Evolutionary conservation across 179 eudicot genomes (phyloP).

Genomic region (Spinacia oleracea): DNA sequence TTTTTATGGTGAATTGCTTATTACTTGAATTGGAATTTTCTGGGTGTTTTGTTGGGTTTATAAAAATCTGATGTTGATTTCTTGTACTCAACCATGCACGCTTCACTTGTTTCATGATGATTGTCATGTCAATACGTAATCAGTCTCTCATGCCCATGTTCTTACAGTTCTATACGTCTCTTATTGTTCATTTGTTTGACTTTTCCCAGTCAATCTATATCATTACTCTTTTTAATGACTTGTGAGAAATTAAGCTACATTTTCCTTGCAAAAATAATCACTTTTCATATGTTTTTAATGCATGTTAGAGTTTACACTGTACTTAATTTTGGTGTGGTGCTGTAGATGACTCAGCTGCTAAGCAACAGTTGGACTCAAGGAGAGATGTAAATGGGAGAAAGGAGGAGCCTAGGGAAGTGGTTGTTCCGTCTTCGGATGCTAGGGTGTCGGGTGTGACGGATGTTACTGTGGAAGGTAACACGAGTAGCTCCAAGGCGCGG

Average conservation of each 20-base stretch:
- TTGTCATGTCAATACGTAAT: constrained; percentile 9
- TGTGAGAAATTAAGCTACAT: not conserved
- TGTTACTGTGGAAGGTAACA: constrained; percentile 29
- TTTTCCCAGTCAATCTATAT: not conserved
- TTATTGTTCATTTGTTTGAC: constrained; percentile 6
- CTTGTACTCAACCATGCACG: constrained; percentile 10
- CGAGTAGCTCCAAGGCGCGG: constrained; percentile 38
- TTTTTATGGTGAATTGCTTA: not conserved
- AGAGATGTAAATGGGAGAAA: constrained; percentile 18
- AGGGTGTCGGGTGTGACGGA: constrained; percentile 21
- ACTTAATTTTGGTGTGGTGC: constrained; percentile 2
- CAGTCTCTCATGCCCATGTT: not conserved
- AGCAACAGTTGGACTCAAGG: constrained; percentile 25
- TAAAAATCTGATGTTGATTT: not conserved
- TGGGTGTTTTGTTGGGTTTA: not conserved
- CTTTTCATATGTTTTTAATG: not conserved
- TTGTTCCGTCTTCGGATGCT: constrained; percentile 19
- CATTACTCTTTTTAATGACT: not conserved
- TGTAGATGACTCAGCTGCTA: constrained; percentile 24
- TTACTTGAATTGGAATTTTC: not conserved
- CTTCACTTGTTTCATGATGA: constrained; percentile 6
- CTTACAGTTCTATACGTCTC: not conserved
- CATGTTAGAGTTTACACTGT: not conserved
- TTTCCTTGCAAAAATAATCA: not conserved
- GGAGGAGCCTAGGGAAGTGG: constrained; percentile 23